Evolutionary conservation across 352 stramenopile genomes (phyloP).

Genomic region (Phytophthora ramorum): DNA sequence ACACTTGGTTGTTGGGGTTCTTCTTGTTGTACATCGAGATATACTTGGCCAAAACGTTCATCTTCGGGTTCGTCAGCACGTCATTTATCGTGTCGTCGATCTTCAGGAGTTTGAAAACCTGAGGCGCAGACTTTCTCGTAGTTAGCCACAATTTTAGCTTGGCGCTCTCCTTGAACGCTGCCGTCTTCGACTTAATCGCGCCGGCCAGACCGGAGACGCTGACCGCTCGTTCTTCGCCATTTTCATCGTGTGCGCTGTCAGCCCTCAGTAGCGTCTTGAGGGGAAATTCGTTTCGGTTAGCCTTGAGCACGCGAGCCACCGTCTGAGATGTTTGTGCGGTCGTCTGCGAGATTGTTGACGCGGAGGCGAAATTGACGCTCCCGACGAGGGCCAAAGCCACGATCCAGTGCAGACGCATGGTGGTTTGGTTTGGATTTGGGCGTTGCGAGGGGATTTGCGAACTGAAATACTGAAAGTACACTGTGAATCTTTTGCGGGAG

Average conservation of each 20-base stretch:
- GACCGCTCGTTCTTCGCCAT: neutral
- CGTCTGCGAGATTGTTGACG: neutral
- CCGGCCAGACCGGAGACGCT: neutral
- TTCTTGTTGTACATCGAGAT: neutral
- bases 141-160: neutral
- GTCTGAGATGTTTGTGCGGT: neutral
- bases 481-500: too few relatives aligned
- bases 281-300: neutral
- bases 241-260: neutral
- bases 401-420: neutral
- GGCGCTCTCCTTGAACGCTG: neutral
- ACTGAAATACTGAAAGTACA: too few relatives aligned
- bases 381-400: neutral
- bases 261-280: neutral
- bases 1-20: neutral
- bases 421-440: neutral
- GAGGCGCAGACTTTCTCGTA: neutral
- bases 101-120: neutral
- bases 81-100: neutral
- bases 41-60: neutral
- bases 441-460: too few relatives aligned
- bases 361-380: neutral
- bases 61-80: neutral
- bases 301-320: neutral
- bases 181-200: neutral